These are phyloP conservation scores for Globisporangium abappressorium DNA, from an alignment of 352 stramenopile species.

Conservation along the genomic window DNA sequence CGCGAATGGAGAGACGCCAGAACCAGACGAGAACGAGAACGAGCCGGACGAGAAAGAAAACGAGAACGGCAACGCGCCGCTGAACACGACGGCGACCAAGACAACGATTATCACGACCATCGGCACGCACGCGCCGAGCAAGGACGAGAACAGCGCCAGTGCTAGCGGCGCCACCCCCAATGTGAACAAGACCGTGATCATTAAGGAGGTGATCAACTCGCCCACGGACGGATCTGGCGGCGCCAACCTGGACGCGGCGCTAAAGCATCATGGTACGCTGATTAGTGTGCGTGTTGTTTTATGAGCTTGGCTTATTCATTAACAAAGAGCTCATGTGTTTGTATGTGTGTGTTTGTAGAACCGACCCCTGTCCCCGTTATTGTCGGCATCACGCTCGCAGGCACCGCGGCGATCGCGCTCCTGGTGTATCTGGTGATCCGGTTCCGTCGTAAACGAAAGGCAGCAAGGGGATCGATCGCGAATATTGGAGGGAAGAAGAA, in stretches of 20 bases:
- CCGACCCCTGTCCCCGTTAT: neutral
- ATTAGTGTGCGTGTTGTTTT: neutral
- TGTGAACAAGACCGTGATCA: conserved; percentile 3
- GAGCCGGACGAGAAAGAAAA: neutral
- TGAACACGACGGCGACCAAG: neutral
- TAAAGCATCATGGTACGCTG: neutral
- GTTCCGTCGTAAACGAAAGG: neutral
- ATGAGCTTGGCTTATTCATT: too few species aligned
- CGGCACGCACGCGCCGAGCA: neutral
- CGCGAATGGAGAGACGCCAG: neutral
- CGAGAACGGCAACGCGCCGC: neutral
- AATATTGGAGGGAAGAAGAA: neutral
- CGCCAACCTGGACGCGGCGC: neutral
- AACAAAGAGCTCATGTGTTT: neutral
- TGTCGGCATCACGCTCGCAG: conserved; percentile 1
- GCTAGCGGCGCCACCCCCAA: neutral
- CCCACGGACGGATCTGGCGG: neutral
- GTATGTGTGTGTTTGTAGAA: neutral
- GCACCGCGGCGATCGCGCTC: neutral
- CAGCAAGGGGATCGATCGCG: neutral
- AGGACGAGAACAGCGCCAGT: neutral
- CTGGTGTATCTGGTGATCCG: neutral
- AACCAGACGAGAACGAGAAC: conserved; percentile 1
- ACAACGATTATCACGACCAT: conserved; percentile 4
- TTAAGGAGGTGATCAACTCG: neutral